These are phyloP conservation scores for Penicillium odoratum DNA, from an alignment of 495 filamentous ascomycete species.

Conservation along the genomic window DNA sequence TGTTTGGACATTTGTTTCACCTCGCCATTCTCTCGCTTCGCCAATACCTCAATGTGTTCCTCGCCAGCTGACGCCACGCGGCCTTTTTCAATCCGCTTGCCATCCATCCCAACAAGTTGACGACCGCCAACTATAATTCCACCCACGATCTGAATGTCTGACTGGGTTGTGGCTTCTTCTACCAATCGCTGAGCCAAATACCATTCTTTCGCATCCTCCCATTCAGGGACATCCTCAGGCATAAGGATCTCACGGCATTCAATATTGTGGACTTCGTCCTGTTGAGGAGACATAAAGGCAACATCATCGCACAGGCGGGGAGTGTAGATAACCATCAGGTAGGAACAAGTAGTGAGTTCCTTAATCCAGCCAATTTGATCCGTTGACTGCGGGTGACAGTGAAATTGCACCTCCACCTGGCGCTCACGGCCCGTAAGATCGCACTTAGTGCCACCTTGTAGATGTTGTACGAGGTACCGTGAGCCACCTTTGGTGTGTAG, in stretches of 20 bases:
- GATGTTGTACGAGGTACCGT: constrained; percentile 85
- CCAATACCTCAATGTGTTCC: constrained; percentile 51
- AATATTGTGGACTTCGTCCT: constrained; percentile 74
- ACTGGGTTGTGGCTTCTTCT: constrained; percentile 25
- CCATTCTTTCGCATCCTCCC: constrained; percentile 54
- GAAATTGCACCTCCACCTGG: constrained; percentile 87
- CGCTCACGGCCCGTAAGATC: constrained; percentile 85
- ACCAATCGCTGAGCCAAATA: constrained; percentile 39
- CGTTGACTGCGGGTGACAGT: constrained; percentile 78
- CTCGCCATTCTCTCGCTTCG: constrained; percentile 57
- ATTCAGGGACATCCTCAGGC: constrained; percentile 56
- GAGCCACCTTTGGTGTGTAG: constrained; percentile 80
- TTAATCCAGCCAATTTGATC: constrained; percentile 96
- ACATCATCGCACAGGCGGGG: constrained; percentile 90
- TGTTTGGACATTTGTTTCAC: constrained; percentile 54
- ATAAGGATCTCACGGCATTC: constrained; percentile 71
- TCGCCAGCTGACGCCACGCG: constrained; percentile 40
- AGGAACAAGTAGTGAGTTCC: constrained; percentile 89
- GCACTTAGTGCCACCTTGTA: constrained; percentile 84
- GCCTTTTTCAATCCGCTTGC: constrained; percentile 56
- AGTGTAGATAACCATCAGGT: constrained; percentile 93
- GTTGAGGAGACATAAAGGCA: constrained; percentile 84
- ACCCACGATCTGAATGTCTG: constrained; percentile 51
- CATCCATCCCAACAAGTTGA: constrained; percentile 56
- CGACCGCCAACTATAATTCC: constrained; percentile 61